A percentile compares a stretch with the other conserved stretches of the same genome.
Conservation (phyloP, 1,284 basidiomycete genomes). For the Cryptococcus sp. region DNA sequence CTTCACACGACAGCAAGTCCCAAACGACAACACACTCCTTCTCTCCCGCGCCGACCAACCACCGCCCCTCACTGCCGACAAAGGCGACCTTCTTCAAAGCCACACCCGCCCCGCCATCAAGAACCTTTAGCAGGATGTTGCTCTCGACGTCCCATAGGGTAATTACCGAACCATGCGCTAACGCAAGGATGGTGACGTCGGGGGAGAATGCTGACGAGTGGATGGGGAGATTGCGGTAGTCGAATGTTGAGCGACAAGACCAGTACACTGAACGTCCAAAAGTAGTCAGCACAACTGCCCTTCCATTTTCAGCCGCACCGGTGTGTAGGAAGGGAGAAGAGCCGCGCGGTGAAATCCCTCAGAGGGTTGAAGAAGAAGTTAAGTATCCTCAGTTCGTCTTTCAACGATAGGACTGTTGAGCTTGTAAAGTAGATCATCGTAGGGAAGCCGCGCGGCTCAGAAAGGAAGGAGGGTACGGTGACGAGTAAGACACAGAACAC, state of each 20-base stretch:
- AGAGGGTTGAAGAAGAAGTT: conserved; percentile 49
- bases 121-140: conserved; percentile 62
- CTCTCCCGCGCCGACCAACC: conserved; percentile 58
- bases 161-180: conserved; percentile 66
- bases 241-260: conserved; percentile 67
- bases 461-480: background rate
- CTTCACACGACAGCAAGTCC: conserved; percentile 71
- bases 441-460: conserved; percentile 14
- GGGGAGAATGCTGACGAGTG: conserved; percentile 70
- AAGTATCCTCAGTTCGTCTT: conserved; percentile 39
- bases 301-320: background rate
- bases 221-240: conserved; percentile 67
- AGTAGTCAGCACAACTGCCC: conserved; percentile 20
- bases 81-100: conserved; percentile 44
- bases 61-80: conserved; percentile 49
- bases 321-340: background rate
- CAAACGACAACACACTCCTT: conserved; percentile 64
- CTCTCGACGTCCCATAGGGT: conserved; percentile 73
- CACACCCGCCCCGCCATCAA: conserved; percentile 57
- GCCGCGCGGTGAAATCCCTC: conserved; percentile 18
- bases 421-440: conserved; percentile 51
- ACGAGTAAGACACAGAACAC: conserved; percentile 18
- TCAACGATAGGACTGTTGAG: conserved; percentile 51
- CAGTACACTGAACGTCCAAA: conserved; percentile 61
- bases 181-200: conserved; percentile 80